phyloP scores from a whole-genome alignment of 805 yeast genomes.

The Metschnikowia borealis region DNA sequence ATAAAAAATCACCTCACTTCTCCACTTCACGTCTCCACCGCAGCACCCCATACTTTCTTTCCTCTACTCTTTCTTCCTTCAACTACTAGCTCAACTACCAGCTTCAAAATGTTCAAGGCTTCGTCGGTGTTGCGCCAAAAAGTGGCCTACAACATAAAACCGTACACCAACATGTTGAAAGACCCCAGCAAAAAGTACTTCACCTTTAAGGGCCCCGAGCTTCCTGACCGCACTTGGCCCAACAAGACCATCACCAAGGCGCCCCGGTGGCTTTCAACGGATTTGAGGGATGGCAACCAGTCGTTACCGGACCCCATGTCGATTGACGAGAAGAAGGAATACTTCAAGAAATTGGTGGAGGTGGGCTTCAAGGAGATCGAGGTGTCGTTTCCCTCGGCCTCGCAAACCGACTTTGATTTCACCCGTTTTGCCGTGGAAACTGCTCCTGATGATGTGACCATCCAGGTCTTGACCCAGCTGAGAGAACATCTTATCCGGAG shows the following conservation, averaged over 20 bases:
- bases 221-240: constrained; percentile 72
- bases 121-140: constrained; percentile 21
- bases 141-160: constrained; percentile 22
- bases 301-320: constrained; percentile 82
- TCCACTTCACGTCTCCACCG: not conserved
- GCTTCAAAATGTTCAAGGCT: constrained; percentile 24
- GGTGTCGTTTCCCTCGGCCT: constrained; percentile 77
- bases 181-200: constrained; percentile 66
- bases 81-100: not conserved
- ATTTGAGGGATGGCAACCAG: constrained; percentile 78
- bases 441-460: constrained; percentile 70
- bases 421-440: constrained; percentile 75
- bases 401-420: constrained; percentile 79
- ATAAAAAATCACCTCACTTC: constrained; percentile 2
- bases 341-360: constrained; percentile 67
- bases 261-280: constrained; percentile 79
- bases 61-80: too few relatives aligned
- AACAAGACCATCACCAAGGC: constrained; percentile 59
- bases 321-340: constrained; percentile 66
- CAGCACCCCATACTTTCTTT: not conserved
- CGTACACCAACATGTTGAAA: constrained; percentile 48
- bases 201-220: constrained; percentile 49
- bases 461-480: constrained; percentile 74
- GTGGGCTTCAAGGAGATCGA: constrained; percentile 79
- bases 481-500: constrained; percentile 70